phyloP scores from a whole-genome alignment of 192 early-diverging fungal species.

The Dissophora globulifera region DNA sequence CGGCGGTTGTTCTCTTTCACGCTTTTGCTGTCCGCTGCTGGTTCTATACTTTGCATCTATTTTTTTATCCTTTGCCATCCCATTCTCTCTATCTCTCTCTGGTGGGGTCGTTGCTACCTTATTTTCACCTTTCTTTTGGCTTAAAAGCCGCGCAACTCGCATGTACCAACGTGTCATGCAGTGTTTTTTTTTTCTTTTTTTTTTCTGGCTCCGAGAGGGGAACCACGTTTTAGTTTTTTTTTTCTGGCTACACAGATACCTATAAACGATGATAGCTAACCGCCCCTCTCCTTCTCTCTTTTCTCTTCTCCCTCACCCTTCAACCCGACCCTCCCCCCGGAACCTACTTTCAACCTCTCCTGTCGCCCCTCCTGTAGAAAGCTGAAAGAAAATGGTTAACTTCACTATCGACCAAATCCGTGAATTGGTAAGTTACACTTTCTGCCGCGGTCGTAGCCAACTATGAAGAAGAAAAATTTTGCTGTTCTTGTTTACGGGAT shows the following conservation, averaged over 20 bases:
- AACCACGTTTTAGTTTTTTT: not conserved
- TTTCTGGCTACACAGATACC: constrained; percentile 39
- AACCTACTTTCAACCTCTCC: not conserved
- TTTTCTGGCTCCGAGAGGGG: constrained; percentile 10
- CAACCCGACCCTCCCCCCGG: not conserved
- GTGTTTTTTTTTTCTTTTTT: constrained; percentile 22
- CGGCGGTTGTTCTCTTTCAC: too few species aligned
- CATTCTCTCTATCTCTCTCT: too few species aligned
- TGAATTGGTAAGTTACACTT: constrained; percentile 44
- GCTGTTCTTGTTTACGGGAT: constrained; percentile 5
- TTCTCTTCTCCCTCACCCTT: constrained; percentile 18
- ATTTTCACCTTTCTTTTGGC: not conserved
- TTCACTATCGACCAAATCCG: constrained; percentile 66
- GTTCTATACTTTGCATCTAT: too few species aligned
- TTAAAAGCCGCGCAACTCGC: too few species aligned
- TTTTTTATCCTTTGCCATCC: too few species aligned
- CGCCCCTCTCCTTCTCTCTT: constrained; percentile 10
- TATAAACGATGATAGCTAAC: too few species aligned
- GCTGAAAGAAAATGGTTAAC: constrained; percentile 57
- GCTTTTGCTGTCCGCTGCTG: too few species aligned
- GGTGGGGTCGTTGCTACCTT: too few species aligned
- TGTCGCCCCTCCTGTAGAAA: constrained; percentile 22
- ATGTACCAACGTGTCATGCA: too few species aligned
- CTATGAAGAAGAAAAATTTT: constrained; percentile 11
- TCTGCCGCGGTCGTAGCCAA: too few species aligned